Conservation (phyloP, 805 yeast species). For the Saturnispora kantuleensis region DNA sequence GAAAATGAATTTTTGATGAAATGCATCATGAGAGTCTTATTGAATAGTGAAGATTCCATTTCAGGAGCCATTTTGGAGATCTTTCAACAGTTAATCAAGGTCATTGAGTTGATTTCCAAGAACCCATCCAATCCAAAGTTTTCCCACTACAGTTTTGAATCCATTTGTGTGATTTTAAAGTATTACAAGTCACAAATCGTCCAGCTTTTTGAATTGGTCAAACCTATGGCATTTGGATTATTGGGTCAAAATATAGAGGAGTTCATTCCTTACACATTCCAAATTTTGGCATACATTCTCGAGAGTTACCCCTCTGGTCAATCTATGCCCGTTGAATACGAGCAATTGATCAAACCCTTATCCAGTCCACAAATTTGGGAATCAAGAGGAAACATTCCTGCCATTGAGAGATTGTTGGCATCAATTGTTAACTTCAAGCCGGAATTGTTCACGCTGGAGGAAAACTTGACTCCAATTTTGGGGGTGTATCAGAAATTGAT, state of each 20-base stretch:
- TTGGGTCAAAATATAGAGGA: constrained; percentile 84
- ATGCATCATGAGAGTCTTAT: constrained; percentile 71
- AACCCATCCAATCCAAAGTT: constrained; percentile 96
- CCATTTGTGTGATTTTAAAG: constrained; percentile 67
- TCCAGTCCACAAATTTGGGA: constrained; percentile 94
- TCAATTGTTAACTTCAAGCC: constrained; percentile 50
- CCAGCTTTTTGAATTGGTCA: constrained; percentile 38
- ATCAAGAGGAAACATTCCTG: constrained; percentile 85
- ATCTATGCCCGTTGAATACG: constrained; percentile 55
- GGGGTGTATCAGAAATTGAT: constrained; percentile 96
- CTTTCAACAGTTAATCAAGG: constrained; percentile 56
- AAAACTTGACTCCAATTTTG: constrained; percentile 60
- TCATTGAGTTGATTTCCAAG: constrained; percentile 60
- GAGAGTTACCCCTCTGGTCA: constrained; percentile 43
- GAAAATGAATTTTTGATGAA: constrained; percentile 93
- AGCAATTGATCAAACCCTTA: constrained; percentile 65
- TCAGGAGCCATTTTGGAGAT: constrained; percentile 35
- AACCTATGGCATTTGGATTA: constrained; percentile 59
- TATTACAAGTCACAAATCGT: constrained; percentile 30
- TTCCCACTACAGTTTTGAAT: constrained; percentile 83
- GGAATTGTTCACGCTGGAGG: constrained; percentile 27
- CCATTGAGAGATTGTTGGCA: constrained; percentile 69
- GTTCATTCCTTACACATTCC: constrained; percentile 88
- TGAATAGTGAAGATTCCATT: constrained; percentile 63
- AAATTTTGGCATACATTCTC: constrained; percentile 70